Base-by-base conservation (phyloP, 805 yeast genomes). In the Candida adriatica region DNA sequence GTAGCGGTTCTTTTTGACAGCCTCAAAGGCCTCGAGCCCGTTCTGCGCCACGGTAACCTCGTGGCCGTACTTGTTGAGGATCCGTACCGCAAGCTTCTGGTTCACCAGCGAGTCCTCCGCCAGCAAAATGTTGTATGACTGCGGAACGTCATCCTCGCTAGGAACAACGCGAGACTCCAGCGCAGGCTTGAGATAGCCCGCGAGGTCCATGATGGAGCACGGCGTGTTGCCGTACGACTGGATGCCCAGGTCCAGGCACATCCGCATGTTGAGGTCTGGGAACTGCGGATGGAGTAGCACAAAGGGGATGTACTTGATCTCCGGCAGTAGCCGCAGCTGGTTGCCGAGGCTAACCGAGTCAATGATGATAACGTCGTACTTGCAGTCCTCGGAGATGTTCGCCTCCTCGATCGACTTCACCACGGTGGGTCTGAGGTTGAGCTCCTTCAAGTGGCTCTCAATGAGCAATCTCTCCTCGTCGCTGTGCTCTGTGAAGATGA, bases 81-180 rank as follows among this genome's bases (percentile, higher is more conserved):
- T 85, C 42, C 86, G 67, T 6, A 83, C 94, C 0, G 95, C 95
- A 41, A 85, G 67, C 53, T 84, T 85, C 56, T 84, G 95, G 55
- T 85, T 85, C 24, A 85, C 92, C 44, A 83, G 63, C 48, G 86
- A 85, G 58, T 85, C 95, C 56, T 85, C 95, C 1, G 94, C 95
- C 15, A 85, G 68, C 41, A 85, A 61, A 21, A 85, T 77, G 46
- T 74, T 76, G 62, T 75, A 85, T 26, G 81, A 73, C 33, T 73
- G 73, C 15, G 85, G 78, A 21, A 84, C 90, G 48, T 84, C 92
- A 16, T 81, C 71, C 51, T 80, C 81, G 31, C 79, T 73, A 17
- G 92, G 83, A 13, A 85, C 81, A 0, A 86, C 79, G 37, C 92
- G 68, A 11, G 86, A 75, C 51, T 85, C 95, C 35, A 85, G 59